Percentiles rank a stretch among this genome's conserved stretches.
Evolutionary conservation across 352 stramenopile genomes (phyloP).

Genomic region (Phytophthora sansomeana): DNA sequence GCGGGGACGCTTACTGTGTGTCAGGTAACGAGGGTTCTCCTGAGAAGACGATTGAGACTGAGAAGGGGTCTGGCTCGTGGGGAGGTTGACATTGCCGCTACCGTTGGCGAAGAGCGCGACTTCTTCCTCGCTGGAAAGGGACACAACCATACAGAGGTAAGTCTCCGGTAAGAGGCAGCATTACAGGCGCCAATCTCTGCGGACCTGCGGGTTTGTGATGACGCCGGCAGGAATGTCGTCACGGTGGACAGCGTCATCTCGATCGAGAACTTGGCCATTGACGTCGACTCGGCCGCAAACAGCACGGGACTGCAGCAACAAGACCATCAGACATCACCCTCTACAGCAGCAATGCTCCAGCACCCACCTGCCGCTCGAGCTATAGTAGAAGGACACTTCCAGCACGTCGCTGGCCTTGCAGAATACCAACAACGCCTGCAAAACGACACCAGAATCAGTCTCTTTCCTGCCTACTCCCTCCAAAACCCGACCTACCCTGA

Average conservation of each 20-base stretch:
- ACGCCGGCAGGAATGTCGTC: constrained; percentile 76
- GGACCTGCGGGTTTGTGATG: constrained; percentile 52
- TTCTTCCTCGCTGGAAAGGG: constrained; percentile 44
- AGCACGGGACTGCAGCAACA: constrained; percentile 64
- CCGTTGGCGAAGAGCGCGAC: constrained; percentile 31
- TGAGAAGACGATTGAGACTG: constrained; percentile 56
- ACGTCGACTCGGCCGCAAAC: constrained; percentile 75
- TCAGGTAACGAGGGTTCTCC: constrained; percentile 64
- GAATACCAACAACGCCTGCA: constrained; percentile 65
- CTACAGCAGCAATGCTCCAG: not conserved
- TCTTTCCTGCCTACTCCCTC: not conserved
- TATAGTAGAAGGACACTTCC: constrained; percentile 82
- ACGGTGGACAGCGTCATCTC: constrained; percentile 87
- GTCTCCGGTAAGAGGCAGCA: not conserved
- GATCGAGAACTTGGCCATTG: constrained; percentile 71
- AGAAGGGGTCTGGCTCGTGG: constrained; percentile 25
- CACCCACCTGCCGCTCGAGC: constrained; percentile 59
- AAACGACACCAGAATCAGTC: constrained; percentile 10
- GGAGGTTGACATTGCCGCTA: constrained; percentile 15
- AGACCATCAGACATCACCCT: constrained; percentile 10
- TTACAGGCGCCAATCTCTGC: not conserved
- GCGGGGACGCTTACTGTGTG: constrained; percentile 62
- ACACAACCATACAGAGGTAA: not conserved
- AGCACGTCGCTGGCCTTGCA: constrained; percentile 83
- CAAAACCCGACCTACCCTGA: constrained; percentile 46